Percentiles rank a stretch among this genome's conserved stretches.
Conservation (phyloP, 495 filamentous ascomycete genomes). For the Podospora didyma region DNA sequence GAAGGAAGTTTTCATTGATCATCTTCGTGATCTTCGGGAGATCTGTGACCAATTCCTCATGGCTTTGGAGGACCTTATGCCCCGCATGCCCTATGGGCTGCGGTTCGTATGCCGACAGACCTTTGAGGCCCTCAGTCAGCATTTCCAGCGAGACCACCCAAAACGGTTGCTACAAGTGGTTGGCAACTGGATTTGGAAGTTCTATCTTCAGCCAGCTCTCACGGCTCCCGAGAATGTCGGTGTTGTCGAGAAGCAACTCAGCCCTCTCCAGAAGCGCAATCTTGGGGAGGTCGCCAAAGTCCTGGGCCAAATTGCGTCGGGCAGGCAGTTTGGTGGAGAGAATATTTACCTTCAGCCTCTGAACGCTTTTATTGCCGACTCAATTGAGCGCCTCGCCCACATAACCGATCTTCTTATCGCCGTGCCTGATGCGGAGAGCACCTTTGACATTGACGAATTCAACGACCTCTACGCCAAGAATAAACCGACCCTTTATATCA, state of each 20-base stretch:
- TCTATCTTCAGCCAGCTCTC: slow-evolving; percentile 87
- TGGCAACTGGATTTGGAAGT: slow-evolving; percentile 87
- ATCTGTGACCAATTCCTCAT: slow-evolving; percentile 86
- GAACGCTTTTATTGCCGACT: slow-evolving; percentile 83
- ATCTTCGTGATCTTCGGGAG: slow-evolving; percentile 88
- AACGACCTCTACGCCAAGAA: slow-evolving; percentile 95
- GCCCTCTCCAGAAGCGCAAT: slow-evolving; percentile 90
- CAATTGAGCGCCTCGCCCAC: slow-evolving; percentile 72
- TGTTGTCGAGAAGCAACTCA: slow-evolving; percentile 79
- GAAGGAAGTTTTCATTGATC: slow-evolving; percentile 83
- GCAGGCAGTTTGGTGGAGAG: slow-evolving; percentile 84
- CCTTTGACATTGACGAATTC: slow-evolving; percentile 98
- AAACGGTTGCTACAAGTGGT: slow-evolving; percentile 77
- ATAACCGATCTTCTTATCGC: slow-evolving; percentile 73
- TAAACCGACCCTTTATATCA: slow-evolving; percentile 96
- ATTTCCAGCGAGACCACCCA: slow-evolving; percentile 76
- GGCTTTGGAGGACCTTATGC: slow-evolving; percentile 74
- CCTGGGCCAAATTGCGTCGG: slow-evolving; percentile 77
- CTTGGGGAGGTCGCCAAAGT: slow-evolving; percentile 88
- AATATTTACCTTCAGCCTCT: slow-evolving; percentile 94
- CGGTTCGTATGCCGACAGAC: slow-evolving; percentile 85
- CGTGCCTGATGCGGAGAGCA: slow-evolving; percentile 78
- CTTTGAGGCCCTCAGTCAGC: slow-evolving; percentile 68
- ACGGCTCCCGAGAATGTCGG: slow-evolving; percentile 84
- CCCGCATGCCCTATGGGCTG: slow-evolving; percentile 88